Conservation (phyloP, 805 yeast species). For the Clavispora fructus region DNA sequence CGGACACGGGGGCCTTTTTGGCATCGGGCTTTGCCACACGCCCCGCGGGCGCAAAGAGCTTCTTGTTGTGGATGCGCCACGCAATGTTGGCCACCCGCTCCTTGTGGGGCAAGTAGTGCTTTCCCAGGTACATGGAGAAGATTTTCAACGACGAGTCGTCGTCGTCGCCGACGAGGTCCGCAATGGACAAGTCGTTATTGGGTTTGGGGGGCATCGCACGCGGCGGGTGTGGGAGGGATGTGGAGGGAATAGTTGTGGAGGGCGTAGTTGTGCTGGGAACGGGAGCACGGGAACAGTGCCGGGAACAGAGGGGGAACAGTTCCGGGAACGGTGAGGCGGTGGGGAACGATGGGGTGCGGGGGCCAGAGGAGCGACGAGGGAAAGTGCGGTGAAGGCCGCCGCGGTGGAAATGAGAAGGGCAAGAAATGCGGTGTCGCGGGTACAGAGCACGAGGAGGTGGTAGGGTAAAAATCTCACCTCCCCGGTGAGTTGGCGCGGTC, state of each 20-base stretch:
- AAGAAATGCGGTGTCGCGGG: background rate
- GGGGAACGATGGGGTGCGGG: background rate
- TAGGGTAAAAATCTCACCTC: background rate
- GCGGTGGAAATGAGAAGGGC: background rate
- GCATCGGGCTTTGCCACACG: background rate
- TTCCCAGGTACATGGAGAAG: slow-evolving; percentile 38
- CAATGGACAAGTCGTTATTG: background rate
- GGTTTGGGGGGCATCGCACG: background rate
- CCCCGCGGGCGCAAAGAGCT: slow-evolving; percentile 15
- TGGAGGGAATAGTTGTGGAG: too few species aligned
- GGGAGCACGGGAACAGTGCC: too few species aligned
- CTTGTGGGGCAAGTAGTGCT: slow-evolving; percentile 37
- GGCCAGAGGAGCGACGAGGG: background rate
- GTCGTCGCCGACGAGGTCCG: slow-evolving; percentile 25
- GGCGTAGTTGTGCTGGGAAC: too few species aligned
- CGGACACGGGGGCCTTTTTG: background rate
- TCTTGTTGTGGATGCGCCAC: slow-evolving; percentile 40
- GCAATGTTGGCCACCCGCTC: slow-evolving; percentile 39
- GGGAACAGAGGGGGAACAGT: too few species aligned
- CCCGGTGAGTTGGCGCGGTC: background rate
- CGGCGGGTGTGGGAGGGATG: background rate
- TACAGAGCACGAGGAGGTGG: background rate
- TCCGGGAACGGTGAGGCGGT: background rate
- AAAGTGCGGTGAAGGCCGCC: background rate
- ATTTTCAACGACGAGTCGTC: slow-evolving; percentile 35